Conservation (phyloP, 2,329 filamentous ascomycete species). For the Aspergillaceae sp. region DNA sequence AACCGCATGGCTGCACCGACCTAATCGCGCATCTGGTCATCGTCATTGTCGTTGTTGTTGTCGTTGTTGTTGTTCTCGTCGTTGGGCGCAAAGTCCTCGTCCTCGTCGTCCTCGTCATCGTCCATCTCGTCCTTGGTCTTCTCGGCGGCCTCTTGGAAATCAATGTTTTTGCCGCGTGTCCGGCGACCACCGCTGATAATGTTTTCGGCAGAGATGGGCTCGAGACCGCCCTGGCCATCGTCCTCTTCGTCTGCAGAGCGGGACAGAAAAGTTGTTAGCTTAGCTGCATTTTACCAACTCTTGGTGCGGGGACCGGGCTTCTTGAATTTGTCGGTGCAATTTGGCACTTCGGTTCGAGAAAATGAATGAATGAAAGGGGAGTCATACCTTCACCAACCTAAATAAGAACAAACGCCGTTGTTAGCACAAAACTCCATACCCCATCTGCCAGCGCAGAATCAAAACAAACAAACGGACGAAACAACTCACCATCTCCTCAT, state of each 20-base stretch:
- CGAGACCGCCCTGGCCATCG: constrained; percentile 66
- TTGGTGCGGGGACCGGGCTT: no score
- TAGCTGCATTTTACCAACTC: not conserved
- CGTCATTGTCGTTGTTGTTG: constrained; percentile 28
- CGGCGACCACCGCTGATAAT: constrained; percentile 71
- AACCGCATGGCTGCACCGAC: constrained; percentile 5
- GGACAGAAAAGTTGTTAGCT: not conserved
- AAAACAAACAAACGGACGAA: no score
- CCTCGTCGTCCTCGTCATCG: constrained; percentile 50
- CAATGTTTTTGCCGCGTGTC: constrained; percentile 84
- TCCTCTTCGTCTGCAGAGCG: constrained; percentile 39
- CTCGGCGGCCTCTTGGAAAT: constrained; percentile 83
- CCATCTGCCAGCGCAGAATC: not conserved
- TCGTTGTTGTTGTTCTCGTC: constrained; percentile 22
- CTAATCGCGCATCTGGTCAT: constrained; percentile 36
- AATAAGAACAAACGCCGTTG: not conserved
- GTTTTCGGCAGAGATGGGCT: constrained; percentile 85
- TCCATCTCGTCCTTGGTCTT: constrained; percentile 62
- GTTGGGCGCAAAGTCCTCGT: constrained; percentile 27
- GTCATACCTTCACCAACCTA: not conserved
- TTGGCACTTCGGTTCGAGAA: no score
- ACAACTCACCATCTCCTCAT: constrained; percentile 30
- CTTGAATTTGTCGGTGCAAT: no score
- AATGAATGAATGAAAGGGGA: not conserved
- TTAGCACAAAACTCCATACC: not conserved